Evolutionary conservation across 768 basidiomycete genomes (phyloP), one percentile per base, ranked within the genome.

Genomic region (Porphyrellus cyaneotinctus): DNA sequence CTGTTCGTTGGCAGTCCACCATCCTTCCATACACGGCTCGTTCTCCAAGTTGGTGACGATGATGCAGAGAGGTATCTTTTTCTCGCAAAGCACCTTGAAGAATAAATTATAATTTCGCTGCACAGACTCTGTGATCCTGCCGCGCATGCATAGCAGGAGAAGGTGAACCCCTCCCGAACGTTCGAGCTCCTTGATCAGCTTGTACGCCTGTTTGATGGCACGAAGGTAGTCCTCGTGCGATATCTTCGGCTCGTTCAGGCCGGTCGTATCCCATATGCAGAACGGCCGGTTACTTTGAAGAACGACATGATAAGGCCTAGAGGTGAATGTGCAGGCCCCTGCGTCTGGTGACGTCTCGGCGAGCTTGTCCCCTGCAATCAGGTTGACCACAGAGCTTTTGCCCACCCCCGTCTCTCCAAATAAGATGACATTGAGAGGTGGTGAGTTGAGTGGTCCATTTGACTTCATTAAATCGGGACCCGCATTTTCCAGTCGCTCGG

Each of bases 361-460:
- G 1, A 58, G 33, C 2, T 64, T 41, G 0, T 22, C 6, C 11
- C 65, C 66, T n/a, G 61, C 61, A 23, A 77, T 58, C 66, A 77
- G 58, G 58, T 76, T 77, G 56, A 76, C 59, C 28, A 75, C 61
- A 2, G 72, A 73, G 51, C 76, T 77, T 52, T 77, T 77, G 2
- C 71, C 70, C 8, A 44, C 35, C 15, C 65, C 65, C 13, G 65
- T 57, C 45, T 66, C 65, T 22, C 67, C 65, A 13, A 67, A 69
- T 43, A 67, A 54, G 43, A 67, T 32, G 46, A 69, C 59, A 30
- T 67, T 67, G 43, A 32, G 47, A 7, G 53, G 49, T 6, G 47
- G 53, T 6, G 57, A 51, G 38, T 62, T 24, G 24, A 46, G 8
- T n/a, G 26, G 17, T 17, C 14, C 57, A 31, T 59, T 56, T 7